Conservation (phyloP, 106 monocot genomes). For the Narthecium ossifragum region DNA sequence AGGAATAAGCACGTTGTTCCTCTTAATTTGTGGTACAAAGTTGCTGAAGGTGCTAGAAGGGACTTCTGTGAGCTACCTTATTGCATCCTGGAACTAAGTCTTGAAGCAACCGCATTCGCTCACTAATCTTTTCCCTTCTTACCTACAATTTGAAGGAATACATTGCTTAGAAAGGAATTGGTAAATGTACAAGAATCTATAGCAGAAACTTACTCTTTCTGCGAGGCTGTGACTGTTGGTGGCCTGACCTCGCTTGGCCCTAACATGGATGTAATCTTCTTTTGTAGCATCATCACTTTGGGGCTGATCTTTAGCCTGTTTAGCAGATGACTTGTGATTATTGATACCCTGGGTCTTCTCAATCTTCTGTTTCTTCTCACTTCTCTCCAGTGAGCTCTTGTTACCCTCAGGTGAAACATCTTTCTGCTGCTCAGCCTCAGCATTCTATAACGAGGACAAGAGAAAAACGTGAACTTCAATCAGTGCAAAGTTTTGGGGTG, state of each 20-base stretch:
- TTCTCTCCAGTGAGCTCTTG: slow-evolving; percentile 17
- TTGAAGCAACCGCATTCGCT: slow-evolving; percentile 86
- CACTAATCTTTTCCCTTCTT: slow-evolving; percentile 91
- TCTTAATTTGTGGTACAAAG: too few species aligned
- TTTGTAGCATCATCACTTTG: slow-evolving; percentile 13
- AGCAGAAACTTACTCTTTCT: slow-evolving; percentile 50
- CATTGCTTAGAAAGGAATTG: too few species aligned
- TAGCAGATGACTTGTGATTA: slow-evolving; percentile 9
- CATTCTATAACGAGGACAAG: slow-evolving; percentile 4
- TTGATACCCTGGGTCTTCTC: slow-evolving; percentile 1
- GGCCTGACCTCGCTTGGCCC: slow-evolving; percentile 84
- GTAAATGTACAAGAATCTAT: background rate
- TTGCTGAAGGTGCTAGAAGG: too few species aligned
- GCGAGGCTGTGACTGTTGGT: slow-evolving; percentile 94
- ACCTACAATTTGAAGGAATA: slow-evolving; percentile 50
- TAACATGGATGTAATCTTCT: slow-evolving; percentile 66
- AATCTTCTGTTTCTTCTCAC: slow-evolving; percentile 29
- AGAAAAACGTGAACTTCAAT: background rate
- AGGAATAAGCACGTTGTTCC: too few species aligned
- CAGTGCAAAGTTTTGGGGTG: background rate
- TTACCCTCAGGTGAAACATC: slow-evolving; percentile 14
- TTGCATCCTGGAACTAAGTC: slow-evolving; percentile 92
- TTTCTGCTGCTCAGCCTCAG: slow-evolving; percentile 22
- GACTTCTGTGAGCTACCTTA: slow-evolving; percentile 35
- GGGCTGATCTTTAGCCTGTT: slow-evolving; percentile 19